phyloP scores from a whole-genome alignment of 805 yeast species.

The Cyberlindnera bimundalis region DNA sequence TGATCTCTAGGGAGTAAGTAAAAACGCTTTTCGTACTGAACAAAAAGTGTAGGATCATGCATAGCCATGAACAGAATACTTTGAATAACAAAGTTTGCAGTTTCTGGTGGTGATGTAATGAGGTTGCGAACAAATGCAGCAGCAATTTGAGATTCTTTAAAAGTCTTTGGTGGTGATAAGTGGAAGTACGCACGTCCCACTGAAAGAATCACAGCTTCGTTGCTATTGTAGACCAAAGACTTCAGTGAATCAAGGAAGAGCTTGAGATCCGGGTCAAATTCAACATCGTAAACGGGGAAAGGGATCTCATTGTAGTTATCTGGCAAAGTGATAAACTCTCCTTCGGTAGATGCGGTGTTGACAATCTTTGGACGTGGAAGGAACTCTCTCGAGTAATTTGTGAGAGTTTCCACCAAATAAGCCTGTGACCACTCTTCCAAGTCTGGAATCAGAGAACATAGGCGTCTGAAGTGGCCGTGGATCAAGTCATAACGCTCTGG shows the following conservation, averaged over 20 bases:
- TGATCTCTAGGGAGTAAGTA: conserved; percentile 56
- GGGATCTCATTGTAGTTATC: conserved; percentile 39
- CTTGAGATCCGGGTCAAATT: conserved; percentile 53
- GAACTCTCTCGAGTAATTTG: conserved; percentile 61
- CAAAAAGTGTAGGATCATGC: conserved; percentile 34
- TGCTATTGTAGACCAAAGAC: conserved; percentile 46
- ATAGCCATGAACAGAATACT: conserved; percentile 40
- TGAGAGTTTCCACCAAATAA: conserved; percentile 54
- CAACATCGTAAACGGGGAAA: conserved; percentile 39
- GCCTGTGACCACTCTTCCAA: conserved; percentile 77
- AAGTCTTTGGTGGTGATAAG: conserved; percentile 53
- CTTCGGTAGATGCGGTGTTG: conserved; percentile 29
- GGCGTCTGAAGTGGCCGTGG: conserved; percentile 66
- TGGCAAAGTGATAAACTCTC: conserved; percentile 37
- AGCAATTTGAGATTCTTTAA: conserved; percentile 48
- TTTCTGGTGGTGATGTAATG: conserved; percentile 32
- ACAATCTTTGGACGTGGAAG: conserved; percentile 50
- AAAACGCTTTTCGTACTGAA: conserved; percentile 44
- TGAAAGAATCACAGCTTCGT: conserved; percentile 60
- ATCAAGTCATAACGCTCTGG: conserved; percentile 59
- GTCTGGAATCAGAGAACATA: conserved; percentile 43
- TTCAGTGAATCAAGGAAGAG: conserved; percentile 48
- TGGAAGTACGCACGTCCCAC: conserved; percentile 53
- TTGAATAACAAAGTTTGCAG: conserved; percentile 42
- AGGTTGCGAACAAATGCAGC: conserved; percentile 45